phyloP scores from a whole-genome alignment of 495 filamentous ascomycete genomes.

The Podospora pseudoanserina region DNA sequence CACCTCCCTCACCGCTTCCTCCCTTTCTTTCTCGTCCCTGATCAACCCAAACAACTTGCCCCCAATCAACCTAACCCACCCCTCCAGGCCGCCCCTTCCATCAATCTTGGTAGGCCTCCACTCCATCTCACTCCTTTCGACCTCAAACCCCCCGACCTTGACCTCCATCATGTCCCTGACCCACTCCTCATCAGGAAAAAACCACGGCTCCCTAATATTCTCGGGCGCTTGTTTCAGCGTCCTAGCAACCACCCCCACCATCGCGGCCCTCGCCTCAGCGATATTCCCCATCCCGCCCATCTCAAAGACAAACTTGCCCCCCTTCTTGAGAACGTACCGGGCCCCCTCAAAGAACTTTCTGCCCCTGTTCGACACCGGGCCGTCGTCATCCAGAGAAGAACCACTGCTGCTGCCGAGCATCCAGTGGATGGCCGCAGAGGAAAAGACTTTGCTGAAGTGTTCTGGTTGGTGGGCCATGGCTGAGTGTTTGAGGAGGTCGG shows the following conservation, averaged over 20 bases:
- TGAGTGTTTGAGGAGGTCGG: constrained; percentile 20
- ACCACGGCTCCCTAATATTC: constrained; percentile 61
- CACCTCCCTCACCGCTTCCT: constrained; percentile 54
- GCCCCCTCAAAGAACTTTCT: constrained; percentile 45
- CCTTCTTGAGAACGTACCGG: constrained; percentile 49
- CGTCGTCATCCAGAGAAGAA: constrained; percentile 33
- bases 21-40: constrained; percentile 41
- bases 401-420: constrained; percentile 34
- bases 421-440: constrained; percentile 80
- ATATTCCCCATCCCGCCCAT: constrained; percentile 72
- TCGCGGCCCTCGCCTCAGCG: constrained; percentile 57
- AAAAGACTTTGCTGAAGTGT: constrained; percentile 63
- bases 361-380: constrained; percentile 26
- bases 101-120: constrained; percentile 58
- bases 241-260: constrained; percentile 51
- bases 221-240: constrained; percentile 44
- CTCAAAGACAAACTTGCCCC: constrained; percentile 65
- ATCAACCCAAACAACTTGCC: constrained; percentile 54
- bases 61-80: constrained; percentile 68
- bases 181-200: constrained; percentile 63
- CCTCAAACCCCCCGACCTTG: constrained; percentile 53
- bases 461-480: constrained; percentile 23
- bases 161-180: constrained; percentile 50
- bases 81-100: constrained; percentile 57
- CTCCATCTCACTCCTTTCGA: constrained; percentile 60